Percentiles rank a stretch among this genome's conserved stretches.
These are phyloP conservation scores for Zoysia matrella DNA, from an alignment of 202 grass and related monocot species.

Conservation along the genomic window DNA sequence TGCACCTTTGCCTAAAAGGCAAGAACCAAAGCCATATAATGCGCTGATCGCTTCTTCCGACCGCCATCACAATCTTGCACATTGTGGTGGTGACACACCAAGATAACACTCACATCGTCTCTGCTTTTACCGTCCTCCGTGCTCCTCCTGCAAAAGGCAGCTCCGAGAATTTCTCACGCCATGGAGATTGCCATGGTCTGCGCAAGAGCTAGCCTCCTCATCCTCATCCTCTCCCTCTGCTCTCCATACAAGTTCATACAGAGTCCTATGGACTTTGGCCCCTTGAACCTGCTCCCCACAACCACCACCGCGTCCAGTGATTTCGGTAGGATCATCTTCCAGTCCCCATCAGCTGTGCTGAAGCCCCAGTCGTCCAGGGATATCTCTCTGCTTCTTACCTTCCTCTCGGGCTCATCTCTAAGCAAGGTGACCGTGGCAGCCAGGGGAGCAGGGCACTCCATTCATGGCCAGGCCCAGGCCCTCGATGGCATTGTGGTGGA, in stretches of 20 bases:
- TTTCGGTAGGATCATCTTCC: conserved; percentile 89
- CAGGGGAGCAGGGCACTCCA: conserved; percentile 90
- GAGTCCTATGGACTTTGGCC: conserved; percentile 88
- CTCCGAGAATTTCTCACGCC: conserved; percentile 40
- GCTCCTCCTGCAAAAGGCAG: neutral
- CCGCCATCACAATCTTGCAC: conserved; percentile 35
- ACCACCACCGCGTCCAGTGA: conserved; percentile 67
- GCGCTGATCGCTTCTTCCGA: conserved; percentile 35
- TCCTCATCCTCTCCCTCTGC: conserved; percentile 73
- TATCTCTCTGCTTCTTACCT: conserved; percentile 83
- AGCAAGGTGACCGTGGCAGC: conserved; percentile 84
- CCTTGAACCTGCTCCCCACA: conserved; percentile 74
- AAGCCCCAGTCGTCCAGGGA: conserved; percentile 76
- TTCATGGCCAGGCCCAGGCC: conserved; percentile 90
- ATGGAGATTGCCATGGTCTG: conserved; percentile 86
- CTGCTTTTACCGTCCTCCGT: conserved; percentile 24
- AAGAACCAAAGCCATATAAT: conserved; percentile 52
- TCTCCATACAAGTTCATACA: conserved; percentile 98
- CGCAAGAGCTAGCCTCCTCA: conserved; percentile 69
- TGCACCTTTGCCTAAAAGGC: conserved; percentile 41
- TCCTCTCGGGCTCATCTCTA: conserved; percentile 78
- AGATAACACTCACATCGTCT: conserved; percentile 27
- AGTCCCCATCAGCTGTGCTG: conserved; percentile 76
- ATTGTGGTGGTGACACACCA: conserved; percentile 37
- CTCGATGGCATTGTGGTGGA: conserved; percentile 97